Base-by-base conservation (phyloP, 2,329 filamentous ascomycete species). In the Metarhizium sp. region DNA sequence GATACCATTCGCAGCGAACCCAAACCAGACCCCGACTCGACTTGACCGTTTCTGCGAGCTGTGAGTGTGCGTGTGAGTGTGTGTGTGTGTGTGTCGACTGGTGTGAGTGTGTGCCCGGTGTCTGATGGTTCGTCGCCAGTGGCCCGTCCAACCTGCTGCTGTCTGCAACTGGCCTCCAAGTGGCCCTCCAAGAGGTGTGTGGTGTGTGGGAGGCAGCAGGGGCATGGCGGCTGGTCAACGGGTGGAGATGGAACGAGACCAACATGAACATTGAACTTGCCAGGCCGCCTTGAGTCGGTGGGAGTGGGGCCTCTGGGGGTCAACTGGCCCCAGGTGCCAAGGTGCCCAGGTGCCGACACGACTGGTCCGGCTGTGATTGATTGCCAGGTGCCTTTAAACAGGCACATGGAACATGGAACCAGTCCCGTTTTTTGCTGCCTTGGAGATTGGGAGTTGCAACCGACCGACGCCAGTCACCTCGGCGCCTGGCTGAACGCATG, bases 1-100 rank as follows among this genome's bases (percentile, higher is more conserved):
- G 16, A 49, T 58, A 62, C 13, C 50, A 64, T 53, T 56, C 50
- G 40, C 13, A 42, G 8, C n/a, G 16, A 18, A 46, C 40, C 51
- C 40, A 34, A 32, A n/a, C 20, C 34, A 43, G 50, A 38, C 50
- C 50, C 18, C 11, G 40, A 36, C 29, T 30, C 20, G 48, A 5
- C 14, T 43, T 43, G 42, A 6, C 8, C n/a, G 5, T 20, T 18
- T 20, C 6, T 32, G 51, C 34, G 51, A n/a, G 51, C 10, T 16
- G 32, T 51, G 50, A 25, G 25, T 51, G 34, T 43, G 50, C 7
- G 32, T 38, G 18, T 14, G 30, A 4, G 51, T 51, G 50, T 3
- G 20, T 3, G 20, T 51, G 32, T 51, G 50, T 51, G 32, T 34
- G n/a, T 36, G 29, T 20, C 25, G 3, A 25, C 25, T 25, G 25